Conservation (phyloP, 202 grass and related monocot genomes). For the Thinopyrum obtusiflorum region DNA sequence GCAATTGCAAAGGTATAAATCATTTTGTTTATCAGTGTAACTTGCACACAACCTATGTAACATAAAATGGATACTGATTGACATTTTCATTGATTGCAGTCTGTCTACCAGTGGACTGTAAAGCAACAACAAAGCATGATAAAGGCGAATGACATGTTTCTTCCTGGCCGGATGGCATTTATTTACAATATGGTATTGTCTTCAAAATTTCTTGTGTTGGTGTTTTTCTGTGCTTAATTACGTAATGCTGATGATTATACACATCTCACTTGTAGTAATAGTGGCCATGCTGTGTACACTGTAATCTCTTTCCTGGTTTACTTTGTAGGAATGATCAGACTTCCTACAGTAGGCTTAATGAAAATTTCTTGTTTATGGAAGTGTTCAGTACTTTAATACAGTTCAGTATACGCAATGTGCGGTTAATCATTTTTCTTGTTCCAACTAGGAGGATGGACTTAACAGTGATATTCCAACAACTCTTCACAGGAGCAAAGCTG, state of each 20-base stretch:
- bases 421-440: constrained; percentile 26
- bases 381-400: not conserved
- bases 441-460: constrained; percentile 76
- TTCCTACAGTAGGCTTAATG: not conserved
- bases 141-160: constrained; percentile 92
- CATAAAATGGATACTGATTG: constrained; percentile 3
- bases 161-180: constrained; percentile 97
- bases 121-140: constrained; percentile 81
- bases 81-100: constrained; percentile 55
- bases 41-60: not conserved
- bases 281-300: not conserved
- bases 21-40: constrained; percentile 18
- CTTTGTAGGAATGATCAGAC: not conserved
- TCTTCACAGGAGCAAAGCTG: constrained; percentile 97
- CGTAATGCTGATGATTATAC: not conserved
- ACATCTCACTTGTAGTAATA: constrained; percentile 8
- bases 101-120: constrained; percentile 94
- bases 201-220: constrained; percentile 22
- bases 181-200: constrained; percentile 89
- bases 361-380: not conserved
- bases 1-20: constrained; percentile 73
- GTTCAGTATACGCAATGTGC: not conserved
- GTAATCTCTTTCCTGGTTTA: not conserved
- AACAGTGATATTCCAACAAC: constrained; percentile 94
- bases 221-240: constrained; percentile 33